These are phyloP conservation scores for Magnolia changhungtana DNA, from an alignment of 164 flowering plant genomes.

Conservation along the genomic window DNA sequence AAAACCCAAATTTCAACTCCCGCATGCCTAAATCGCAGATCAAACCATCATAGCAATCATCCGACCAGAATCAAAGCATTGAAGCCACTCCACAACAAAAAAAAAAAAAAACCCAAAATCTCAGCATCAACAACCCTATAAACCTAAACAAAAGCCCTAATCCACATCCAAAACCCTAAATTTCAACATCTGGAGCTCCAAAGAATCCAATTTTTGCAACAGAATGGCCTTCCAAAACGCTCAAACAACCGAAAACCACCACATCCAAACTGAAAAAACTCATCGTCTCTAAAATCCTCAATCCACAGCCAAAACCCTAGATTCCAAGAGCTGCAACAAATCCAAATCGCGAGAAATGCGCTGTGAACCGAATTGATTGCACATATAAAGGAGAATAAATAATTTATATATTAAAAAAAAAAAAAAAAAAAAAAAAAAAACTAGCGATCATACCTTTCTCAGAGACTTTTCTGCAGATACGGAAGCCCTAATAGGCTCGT, in stretches of 20 bases:
- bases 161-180: not conserved
- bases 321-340: not conserved
- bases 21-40: not conserved
- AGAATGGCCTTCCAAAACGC: not conserved
- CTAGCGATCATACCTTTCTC: slow-evolving; percentile 7
- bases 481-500: not conserved
- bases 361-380: not conserved
- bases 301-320: not conserved
- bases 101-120: not conserved
- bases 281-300: not conserved
- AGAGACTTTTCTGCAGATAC: slow-evolving; percentile 16
- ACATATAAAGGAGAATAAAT: not conserved
- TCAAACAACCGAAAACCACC: not conserved
- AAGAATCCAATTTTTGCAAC: not conserved
- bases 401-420: not conserved
- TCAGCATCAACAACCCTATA: not conserved
- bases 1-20: not conserved
- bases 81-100: not conserved
- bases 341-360: not conserved
- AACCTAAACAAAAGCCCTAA: not conserved
- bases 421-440: not conserved
- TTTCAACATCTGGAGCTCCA: not conserved
- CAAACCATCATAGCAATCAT: not conserved
- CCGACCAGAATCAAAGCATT: not conserved
- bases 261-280: not conserved